These are phyloP conservation scores for Metschnikowia corniflorae DNA, from an alignment of 805 yeast genomes.

Conservation along the genomic window DNA sequence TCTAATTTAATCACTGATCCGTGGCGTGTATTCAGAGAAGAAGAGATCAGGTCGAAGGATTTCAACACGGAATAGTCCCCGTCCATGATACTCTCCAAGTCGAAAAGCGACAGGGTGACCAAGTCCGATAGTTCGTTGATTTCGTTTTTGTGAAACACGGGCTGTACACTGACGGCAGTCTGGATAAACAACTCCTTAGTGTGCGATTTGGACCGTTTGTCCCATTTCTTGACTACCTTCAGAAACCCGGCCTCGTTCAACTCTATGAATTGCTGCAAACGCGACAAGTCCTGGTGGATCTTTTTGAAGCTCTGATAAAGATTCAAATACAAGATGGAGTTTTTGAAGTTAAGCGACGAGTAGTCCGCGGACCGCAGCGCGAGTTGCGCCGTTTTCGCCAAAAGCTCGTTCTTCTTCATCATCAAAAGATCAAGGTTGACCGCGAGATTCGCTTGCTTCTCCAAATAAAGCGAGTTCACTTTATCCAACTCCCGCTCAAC, in stretches of 20 bases:
- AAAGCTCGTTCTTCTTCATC: conserved; percentile 60
- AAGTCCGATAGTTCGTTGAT: conserved; percentile 80
- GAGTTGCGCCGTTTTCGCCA: conserved; percentile 23
- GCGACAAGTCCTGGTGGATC: conserved; percentile 81
- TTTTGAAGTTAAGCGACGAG: conserved; percentile 41
- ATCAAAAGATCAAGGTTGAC: conserved; percentile 72
- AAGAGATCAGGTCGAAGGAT: conserved; percentile 11
- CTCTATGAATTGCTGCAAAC: conserved; percentile 91
- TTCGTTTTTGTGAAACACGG: conserved; percentile 88
- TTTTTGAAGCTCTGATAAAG: conserved; percentile 86
- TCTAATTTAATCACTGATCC: conserved; percentile 9
- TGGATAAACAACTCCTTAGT: conserved; percentile 88
- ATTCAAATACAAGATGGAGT: conserved; percentile 75
- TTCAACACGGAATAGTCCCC: conserved; percentile 39
- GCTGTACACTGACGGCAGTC: conserved; percentile 94
- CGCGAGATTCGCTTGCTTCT: conserved; percentile 84
- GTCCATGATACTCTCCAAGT: conserved; percentile 59
- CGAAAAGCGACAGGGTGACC: conserved; percentile 62
- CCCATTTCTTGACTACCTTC: conserved; percentile 97
- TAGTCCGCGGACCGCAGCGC: conserved; percentile 12
- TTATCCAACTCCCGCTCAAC: conserved; percentile 94
- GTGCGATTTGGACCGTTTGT: conserved; percentile 90
- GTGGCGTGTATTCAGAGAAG: conserved; percentile 1
- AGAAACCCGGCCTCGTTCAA: conserved; percentile 94
- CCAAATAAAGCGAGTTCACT: conserved; percentile 87